Evolutionary conservation across 1,139 yeast species (phyloP).

Genomic region (Magnusiomyces ingens): DNA sequence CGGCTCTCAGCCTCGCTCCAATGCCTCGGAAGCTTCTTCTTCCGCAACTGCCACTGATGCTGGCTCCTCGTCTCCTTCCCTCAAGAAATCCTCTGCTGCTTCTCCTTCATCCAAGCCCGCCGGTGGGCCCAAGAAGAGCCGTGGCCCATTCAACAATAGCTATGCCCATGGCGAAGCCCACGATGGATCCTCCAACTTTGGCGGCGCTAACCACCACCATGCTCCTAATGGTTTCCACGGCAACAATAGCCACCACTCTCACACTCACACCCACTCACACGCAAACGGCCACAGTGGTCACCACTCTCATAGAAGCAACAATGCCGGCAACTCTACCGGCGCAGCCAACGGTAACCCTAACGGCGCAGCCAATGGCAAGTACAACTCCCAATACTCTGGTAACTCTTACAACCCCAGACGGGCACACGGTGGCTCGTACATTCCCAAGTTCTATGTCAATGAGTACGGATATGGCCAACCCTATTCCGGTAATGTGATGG

Average conservation of each 20-base stretch:
- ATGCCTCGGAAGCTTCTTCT: too few relatives aligned
- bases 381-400: conserved; percentile 10
- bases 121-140: conserved; percentile 13
- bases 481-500: conserved; percentile 1
- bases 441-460: conserved; percentile 9
- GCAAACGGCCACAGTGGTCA: conserved; percentile 18
- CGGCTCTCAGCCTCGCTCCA: too few relatives aligned
- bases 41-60: not conserved
- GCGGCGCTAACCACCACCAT: conserved; percentile 5
- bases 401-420: conserved; percentile 10
- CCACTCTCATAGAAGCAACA: conserved; percentile 7
- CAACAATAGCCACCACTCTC: conserved; percentile 21
- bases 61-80: not conserved
- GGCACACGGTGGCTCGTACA: conserved; percentile 6
- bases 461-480: conserved; percentile 3
- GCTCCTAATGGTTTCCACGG: conserved; percentile 27
- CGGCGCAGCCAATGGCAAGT: conserved; percentile 11
- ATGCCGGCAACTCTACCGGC: conserved; percentile 7
- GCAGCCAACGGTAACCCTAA: conserved; percentile 6
- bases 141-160: conserved; percentile 5
- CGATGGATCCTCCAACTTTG: conserved; percentile 11
- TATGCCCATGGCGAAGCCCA: not conserved
- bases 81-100: not conserved
- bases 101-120: conserved; percentile 4
- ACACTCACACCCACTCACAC: conserved; percentile 35